Base-by-base conservation (phyloP, 2,329 filamentous ascomycete species). In the Amphichorda felina region DNA sequence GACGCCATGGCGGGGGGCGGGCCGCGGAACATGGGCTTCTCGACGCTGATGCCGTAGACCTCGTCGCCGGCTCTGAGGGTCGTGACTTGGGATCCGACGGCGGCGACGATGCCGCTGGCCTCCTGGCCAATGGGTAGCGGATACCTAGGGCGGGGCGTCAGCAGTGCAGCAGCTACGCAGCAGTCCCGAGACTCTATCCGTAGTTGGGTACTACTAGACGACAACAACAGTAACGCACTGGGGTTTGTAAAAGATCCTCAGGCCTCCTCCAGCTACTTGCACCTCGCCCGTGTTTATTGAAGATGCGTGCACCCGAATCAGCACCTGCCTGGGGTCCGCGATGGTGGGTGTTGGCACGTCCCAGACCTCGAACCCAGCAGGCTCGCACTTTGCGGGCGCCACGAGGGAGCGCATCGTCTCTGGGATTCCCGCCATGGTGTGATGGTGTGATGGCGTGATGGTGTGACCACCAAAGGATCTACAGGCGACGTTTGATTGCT, bases 321-420 rank as follows among this genome's bases (percentile, higher is more conserved):
- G 46, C 2, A 73, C 49, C 4, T 71, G 54, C 19, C 61, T 50
- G 2, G 64, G 56, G 6, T 51, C 44, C 3, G 50, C 51, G 33
- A 72, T 64, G n/a, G 41, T 43, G 0, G 68, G 67, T 3, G 60
- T 50, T 1, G 66, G 61, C n/a, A 64, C 37, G 4, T 64, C 58
- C 4, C 46, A 39, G 13, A 70, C 40, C 17, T 61, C 53, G 39
- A 60, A 67, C 8, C 40, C 48, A 1, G 46, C 46, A 1, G 66
- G 64, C 4, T 40, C 43, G 41, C 59, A 57, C 37, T 57, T 55
- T 30, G 51, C 59, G 0, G 51, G 57, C 19, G 61, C 59, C 11
- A 61, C 56, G 26, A 69, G 55, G 5, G 61, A 56, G 40, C 62
- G 60, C 60, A 64, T 67, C 2, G 53, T 63, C 5, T 41, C 29